These are phyloP conservation scores for Cercospora sojina DNA, from an alignment of 2,329 filamentous ascomycete species.

Conservation along the genomic window DNA sequence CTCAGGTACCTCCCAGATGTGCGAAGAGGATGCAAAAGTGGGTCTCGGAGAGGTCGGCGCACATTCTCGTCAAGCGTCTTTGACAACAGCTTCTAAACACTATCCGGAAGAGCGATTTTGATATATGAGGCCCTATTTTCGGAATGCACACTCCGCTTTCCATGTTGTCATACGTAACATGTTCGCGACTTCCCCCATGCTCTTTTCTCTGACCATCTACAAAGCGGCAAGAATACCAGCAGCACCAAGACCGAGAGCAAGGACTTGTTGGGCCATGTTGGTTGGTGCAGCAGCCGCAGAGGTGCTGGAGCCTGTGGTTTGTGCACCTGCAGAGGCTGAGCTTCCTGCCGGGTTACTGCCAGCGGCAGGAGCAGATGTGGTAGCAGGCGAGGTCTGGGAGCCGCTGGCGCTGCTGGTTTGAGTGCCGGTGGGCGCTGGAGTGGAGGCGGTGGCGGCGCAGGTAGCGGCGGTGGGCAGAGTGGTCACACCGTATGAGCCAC, in stretches of 20 bases:
- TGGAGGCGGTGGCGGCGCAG: slow-evolving; percentile 31
- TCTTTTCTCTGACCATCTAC: background rate
- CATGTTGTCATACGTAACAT: background rate
- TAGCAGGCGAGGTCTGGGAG: background rate
- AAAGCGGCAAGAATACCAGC: slow-evolving; percentile 17
- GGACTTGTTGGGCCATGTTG: slow-evolving; percentile 15
- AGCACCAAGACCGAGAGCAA: slow-evolving; percentile 19
- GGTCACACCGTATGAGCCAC: slow-evolving; percentile 40
- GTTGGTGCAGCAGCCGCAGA: slow-evolving; percentile 17
- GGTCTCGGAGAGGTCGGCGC: background rate
- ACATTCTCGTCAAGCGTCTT: background rate
- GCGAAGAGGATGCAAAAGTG: background rate
- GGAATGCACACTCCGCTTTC: background rate
- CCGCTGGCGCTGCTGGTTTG: slow-evolving; percentile 5
- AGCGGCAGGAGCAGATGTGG: slow-evolving; percentile 2
- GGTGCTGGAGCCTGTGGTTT: slow-evolving; percentile 1
- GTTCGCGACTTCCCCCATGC: background rate
- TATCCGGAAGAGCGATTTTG: background rate
- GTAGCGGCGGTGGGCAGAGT: slow-evolving; percentile 44
- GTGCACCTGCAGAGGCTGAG: no score
- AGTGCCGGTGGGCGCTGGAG: slow-evolving; percentile 17
- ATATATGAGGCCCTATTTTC: background rate
- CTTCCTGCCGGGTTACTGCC: no score
- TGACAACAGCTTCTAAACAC: background rate
- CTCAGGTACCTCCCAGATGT: background rate